A percentile compares a stretch with the other conserved stretches of the same genome.
Conservation (phyloP, 2,329 filamentous ascomycete genomes). For the Verticillium klebahnii region DNA sequence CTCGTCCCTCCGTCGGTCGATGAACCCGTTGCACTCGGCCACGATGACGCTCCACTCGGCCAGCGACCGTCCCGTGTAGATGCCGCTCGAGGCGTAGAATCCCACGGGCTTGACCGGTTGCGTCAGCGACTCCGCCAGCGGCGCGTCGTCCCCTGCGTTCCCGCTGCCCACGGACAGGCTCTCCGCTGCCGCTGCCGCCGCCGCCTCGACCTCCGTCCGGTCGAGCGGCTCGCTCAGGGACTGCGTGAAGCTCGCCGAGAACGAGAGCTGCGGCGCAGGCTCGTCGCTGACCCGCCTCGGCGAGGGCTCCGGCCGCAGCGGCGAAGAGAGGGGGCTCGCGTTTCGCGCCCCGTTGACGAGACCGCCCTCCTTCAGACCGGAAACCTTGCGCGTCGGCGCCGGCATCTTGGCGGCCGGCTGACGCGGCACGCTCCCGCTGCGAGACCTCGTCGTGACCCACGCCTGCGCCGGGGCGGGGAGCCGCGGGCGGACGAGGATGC, state of each 20-base stretch:
- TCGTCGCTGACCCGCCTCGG: conserved; percentile 1
- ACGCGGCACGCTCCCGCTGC: conserved; percentile 32
- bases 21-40: conserved; percentile 75
- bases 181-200: not conserved
- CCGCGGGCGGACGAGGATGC: conserved; percentile 62
- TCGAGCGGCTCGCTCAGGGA: conserved; percentile 13
- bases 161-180: not conserved
- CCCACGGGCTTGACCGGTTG: conserved; percentile 42
- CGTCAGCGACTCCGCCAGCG: conserved; percentile 26
- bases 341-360: conserved; percentile 48
- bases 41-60: conserved; percentile 76
- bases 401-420: conserved; percentile 31
- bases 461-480: conserved; percentile 68
- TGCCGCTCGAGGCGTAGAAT: conserved; percentile 39
- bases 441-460: conserved; percentile 42
- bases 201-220: not conserved
- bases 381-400: conserved; percentile 41
- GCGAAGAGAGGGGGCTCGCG: conserved; percentile 32
- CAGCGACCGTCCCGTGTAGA: conserved; percentile 67
- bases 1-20: conserved; percentile 70
- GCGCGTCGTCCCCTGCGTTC: not conserved
- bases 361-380: conserved; percentile 39
- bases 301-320: conserved; percentile 16
- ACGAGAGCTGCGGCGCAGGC: conserved; percentile 15
- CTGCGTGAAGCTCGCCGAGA: conserved; percentile 8